These are phyloP conservation scores for Talaromyces ruber DNA, from an alignment of 495 filamentous ascomycete species.

Conservation along the genomic window DNA sequence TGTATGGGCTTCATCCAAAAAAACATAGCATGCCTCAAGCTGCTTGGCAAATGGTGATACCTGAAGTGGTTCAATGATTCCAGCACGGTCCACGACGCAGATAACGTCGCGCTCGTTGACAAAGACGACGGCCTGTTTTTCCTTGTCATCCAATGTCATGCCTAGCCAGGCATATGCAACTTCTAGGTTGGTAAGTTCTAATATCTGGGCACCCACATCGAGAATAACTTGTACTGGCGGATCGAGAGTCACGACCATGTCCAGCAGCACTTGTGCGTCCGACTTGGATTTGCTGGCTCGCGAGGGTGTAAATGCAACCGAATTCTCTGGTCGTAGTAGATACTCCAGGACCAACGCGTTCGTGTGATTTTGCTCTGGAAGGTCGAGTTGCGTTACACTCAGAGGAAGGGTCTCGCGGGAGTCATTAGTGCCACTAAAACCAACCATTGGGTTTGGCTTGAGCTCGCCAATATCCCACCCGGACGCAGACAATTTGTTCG, in stretches of 20 bases:
- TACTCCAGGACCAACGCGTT: conserved; percentile 55
- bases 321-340: conserved; percentile 50
- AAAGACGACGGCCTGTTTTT: conserved; percentile 35
- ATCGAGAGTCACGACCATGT: conserved; percentile 26
- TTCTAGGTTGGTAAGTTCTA: conserved; percentile 51
- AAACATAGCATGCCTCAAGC: conserved; percentile 57
- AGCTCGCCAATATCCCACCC: conserved; percentile 56
- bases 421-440: conserved; percentile 72
- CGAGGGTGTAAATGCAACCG: conserved; percentile 19
- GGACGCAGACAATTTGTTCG: conserved; percentile 54
- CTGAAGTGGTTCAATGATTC: conserved; percentile 40
- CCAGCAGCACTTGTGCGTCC: conserved; percentile 37
- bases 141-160: conserved; percentile 3
- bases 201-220: conserved; percentile 66
- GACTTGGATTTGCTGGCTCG: not conserved
- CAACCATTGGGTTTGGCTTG: conserved; percentile 44
- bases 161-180: conserved; percentile 31
- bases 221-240: conserved; percentile 51
- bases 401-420: conserved; percentile 48
- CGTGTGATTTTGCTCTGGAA: conserved; percentile 47
- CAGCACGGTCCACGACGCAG: conserved; percentile 36
- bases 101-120: conserved; percentile 37
- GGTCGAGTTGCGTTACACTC: conserved; percentile 45
- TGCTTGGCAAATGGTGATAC: conserved; percentile 52
- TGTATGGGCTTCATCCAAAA: conserved; percentile 69